Evolutionary conservation across 208 protist genomes (phyloP).

Genomic region (Leishmania turanica): DNA sequence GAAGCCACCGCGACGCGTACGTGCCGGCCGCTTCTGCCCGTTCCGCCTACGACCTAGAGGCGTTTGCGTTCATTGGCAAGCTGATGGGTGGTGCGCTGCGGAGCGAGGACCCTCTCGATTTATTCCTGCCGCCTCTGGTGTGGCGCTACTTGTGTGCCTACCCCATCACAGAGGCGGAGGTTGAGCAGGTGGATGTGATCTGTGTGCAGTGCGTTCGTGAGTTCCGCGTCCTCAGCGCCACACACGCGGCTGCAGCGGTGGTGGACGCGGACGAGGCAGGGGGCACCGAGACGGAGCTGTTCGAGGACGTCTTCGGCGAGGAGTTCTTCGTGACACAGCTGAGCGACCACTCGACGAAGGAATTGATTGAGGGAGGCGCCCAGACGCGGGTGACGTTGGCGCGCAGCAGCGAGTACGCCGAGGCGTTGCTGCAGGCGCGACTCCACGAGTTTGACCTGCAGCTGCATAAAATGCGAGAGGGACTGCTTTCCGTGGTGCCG

Average conservation of each 20-base stretch:
- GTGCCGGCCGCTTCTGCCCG: constrained; percentile 81
- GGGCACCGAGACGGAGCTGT: constrained; percentile 50
- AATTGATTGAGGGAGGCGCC: constrained; percentile 74
- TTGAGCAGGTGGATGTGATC: constrained; percentile 82
- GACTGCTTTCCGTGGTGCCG: constrained; percentile 88
- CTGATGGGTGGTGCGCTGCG: constrained; percentile 96
- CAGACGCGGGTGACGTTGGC: constrained; percentile 73
- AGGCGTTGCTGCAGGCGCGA: constrained; percentile 63
- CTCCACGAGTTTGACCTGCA: constrained; percentile 84
- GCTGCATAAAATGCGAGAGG: constrained; percentile 82
- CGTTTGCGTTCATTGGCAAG: constrained; percentile 92
- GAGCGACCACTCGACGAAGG: constrained; percentile 73
- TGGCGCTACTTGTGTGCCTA: constrained; percentile 88
- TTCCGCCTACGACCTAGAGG: constrained; percentile 51
- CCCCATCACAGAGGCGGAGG: constrained; percentile 68
- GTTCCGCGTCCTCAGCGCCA: constrained; percentile 58
- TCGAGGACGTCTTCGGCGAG: constrained; percentile 85
- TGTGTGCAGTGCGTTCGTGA: constrained; percentile 87
- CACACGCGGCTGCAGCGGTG: background rate
- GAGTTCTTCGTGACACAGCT: constrained; percentile 86
- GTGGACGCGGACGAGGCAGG: constrained; percentile 3
- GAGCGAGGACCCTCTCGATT: constrained; percentile 85
- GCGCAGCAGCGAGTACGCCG: constrained; percentile 77
- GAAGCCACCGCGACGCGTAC: constrained; percentile 87
- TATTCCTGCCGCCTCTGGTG: constrained; percentile 92